A percentile compares a stretch with the other conserved stretches of the same genome.
phyloP scores from a whole-genome alignment of 305 asterid genomes.

The Fraxinus baroniana region DNA sequence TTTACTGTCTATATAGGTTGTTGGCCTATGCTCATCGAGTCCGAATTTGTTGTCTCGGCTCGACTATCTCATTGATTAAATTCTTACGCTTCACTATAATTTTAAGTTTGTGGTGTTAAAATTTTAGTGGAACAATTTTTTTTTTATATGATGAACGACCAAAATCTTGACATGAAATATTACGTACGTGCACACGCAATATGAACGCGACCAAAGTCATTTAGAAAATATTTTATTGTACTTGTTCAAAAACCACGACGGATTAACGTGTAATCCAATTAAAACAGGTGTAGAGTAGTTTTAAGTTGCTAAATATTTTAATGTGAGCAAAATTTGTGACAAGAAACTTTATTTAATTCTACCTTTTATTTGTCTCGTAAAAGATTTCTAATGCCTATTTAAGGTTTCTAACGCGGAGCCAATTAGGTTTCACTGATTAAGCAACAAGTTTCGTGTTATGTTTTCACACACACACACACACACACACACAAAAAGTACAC shows the following conservation, averaged over 20 bases:
- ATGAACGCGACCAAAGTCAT: background rate
- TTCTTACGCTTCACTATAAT: background rate
- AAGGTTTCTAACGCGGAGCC: background rate
- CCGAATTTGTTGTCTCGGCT: too few relatives aligned
- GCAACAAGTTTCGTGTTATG: background rate
- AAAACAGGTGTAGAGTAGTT: background rate
- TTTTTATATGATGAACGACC: background rate
- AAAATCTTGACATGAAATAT: background rate
- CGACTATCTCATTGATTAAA: background rate
- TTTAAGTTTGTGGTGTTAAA: background rate
- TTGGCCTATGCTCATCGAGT: background rate
- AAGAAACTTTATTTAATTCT: background rate
- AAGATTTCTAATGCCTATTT: background rate
- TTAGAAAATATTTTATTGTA: background rate
- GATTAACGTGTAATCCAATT: background rate
- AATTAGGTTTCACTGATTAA: background rate
- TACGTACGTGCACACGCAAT: background rate
- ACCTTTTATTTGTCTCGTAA: background rate
- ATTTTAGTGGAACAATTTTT: background rate
- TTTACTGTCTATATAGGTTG: background rate
- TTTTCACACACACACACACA: background rate
- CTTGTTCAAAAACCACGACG: too few relatives aligned
- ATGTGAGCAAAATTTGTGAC: constrained; percentile 13
- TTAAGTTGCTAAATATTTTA: background rate
- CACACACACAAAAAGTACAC: too few relatives aligned